Evolutionary conservation across 2,329 filamentous ascomycete species (phyloP).

Genomic region (Rutstroemia sp.): DNA sequence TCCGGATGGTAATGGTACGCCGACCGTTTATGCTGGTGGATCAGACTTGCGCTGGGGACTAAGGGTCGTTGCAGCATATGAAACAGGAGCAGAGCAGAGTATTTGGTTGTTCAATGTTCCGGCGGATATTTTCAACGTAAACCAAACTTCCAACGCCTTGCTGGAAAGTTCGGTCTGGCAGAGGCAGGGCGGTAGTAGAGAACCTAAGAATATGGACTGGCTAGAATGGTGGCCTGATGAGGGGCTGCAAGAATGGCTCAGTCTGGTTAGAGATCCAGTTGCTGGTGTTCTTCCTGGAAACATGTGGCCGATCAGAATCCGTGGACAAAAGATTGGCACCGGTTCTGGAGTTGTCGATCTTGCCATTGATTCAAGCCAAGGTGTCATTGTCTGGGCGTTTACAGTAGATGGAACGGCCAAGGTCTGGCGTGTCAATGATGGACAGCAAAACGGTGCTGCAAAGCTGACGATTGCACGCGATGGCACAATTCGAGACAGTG

Average conservation of each 20-base stretch:
- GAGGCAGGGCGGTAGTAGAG: neutral
- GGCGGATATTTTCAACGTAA: conserved; percentile 43
- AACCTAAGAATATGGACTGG: conserved; percentile 22
- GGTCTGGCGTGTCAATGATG: conserved; percentile 39
- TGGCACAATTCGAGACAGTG: conserved; percentile 24
- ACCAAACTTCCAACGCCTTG: conserved; percentile 16
- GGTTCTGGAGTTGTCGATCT: conserved; percentile 42
- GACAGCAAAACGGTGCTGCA: conserved; percentile 7
- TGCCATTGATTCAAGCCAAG: conserved; percentile 37
- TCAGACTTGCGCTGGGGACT: conserved; percentile 51
- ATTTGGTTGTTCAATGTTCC: conserved; percentile 57
- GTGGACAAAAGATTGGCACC: conserved; percentile 41
- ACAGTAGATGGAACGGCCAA: conserved; percentile 36
- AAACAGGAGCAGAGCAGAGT: conserved; percentile 33
- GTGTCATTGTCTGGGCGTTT: conserved; percentile 47
- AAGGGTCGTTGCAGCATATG: conserved; percentile 50
- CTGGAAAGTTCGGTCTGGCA: conserved; percentile 10
- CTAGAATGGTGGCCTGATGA: conserved; percentile 35
- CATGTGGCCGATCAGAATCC: conserved; percentile 42
- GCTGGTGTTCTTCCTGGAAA: conserved; percentile 21
- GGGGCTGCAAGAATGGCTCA: conserved; percentile 30
- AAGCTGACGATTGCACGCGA: conserved; percentile 22
- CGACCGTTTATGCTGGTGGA: conserved; percentile 48
- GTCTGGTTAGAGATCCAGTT: conserved; percentile 20
- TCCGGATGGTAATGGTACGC: conserved; percentile 30